These are phyloP conservation scores for Dactylellina parvicollis DNA, from an alignment of 2,329 filamentous ascomycete species.

Conservation along the genomic window DNA sequence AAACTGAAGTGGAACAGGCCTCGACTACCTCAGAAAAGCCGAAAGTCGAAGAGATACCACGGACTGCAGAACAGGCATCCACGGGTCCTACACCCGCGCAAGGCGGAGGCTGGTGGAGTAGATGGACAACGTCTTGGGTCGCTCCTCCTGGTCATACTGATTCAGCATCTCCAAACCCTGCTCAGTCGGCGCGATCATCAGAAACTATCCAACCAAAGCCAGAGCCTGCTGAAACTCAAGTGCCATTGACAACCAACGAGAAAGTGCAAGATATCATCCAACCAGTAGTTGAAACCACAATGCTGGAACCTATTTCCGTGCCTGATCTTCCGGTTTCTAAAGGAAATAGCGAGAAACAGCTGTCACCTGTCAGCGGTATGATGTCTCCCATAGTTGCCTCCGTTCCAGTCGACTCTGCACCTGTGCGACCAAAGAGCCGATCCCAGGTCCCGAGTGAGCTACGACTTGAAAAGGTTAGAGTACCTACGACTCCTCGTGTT, in stretches of 20 bases:
- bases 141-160: conserved; percentile 7
- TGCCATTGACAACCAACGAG: neutral
- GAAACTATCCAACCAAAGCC: neutral
- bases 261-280: neutral
- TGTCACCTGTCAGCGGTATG: conserved; percentile 26
- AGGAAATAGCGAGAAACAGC: conserved; percentile 6
- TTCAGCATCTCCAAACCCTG: conserved; percentile 2
- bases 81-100: neutral
- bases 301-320: neutral
- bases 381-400: conserved; percentile 22
- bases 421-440: conserved; percentile 19
- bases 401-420: conserved; percentile 2
- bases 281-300: neutral
- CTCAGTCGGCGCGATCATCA: neutral
- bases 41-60: neutral
- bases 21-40: neutral
- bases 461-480: conserved; percentile 22
- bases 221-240: neutral
- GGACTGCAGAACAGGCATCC: neutral
- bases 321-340: neutral
- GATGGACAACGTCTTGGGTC: conserved; percentile 34
- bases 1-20: neutral
- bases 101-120: conserved; percentile 43
- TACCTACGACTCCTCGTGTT: conserved; percentile 6
- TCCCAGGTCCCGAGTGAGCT: conserved; percentile 36